Percentiles rank a stretch among this genome's conserved stretches.
phyloP scores from a whole-genome alignment of 805 yeast genomes.

The Candida argentea region DNA sequence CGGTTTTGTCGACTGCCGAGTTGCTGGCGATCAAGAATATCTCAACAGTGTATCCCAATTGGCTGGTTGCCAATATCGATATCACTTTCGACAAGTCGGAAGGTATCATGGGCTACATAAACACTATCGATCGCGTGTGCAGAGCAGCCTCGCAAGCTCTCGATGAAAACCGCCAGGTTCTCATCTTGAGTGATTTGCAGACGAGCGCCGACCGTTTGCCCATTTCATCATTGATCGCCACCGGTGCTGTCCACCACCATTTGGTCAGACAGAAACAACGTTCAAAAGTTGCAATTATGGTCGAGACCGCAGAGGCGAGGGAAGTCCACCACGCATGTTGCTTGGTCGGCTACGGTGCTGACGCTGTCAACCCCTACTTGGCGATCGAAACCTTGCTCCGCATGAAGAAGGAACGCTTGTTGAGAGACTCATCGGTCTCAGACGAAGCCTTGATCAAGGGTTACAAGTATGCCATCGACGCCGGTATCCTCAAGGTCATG shows the following conservation, averaged over 20 bases:
- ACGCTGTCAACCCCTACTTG: conserved; percentile 88
- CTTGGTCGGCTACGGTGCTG: conserved; percentile 94
- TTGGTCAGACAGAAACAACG: conserved; percentile 93
- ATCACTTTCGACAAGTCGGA: conserved; percentile 78
- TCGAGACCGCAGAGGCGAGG: conserved; percentile 95
- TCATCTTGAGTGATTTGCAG: conserved; percentile 66
- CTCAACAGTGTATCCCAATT: conserved; percentile 66
- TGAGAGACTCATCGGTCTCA: conserved; percentile 42
- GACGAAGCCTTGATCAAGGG: conserved; percentile 58
- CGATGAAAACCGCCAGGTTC: conserved; percentile 60
- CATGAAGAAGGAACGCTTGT: conserved; percentile 72
- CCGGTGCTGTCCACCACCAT: conserved; percentile 96
- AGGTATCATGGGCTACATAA: conserved; percentile 78
- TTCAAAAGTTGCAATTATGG: conserved; percentile 82
- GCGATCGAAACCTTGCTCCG: conserved; percentile 82
- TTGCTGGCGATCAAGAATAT: conserved; percentile 67
- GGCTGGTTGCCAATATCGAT: conserved; percentile 79
- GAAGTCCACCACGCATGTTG: conserved; percentile 96
- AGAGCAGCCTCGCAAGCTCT: conserved; percentile 81
- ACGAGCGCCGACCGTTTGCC: conserved; percentile 58
- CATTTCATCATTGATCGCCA: conserved; percentile 81
- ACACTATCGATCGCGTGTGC: conserved; percentile 79
- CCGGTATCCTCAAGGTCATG: conserved; percentile 94
- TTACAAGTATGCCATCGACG: conserved; percentile 77
- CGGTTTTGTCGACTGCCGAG: conserved; percentile 67